Evolutionary conservation across 495 filamentous ascomycete species (phyloP), one percentile per base, ranked within the genome.

Genomic region (Aspergillus homomorphus): DNA sequence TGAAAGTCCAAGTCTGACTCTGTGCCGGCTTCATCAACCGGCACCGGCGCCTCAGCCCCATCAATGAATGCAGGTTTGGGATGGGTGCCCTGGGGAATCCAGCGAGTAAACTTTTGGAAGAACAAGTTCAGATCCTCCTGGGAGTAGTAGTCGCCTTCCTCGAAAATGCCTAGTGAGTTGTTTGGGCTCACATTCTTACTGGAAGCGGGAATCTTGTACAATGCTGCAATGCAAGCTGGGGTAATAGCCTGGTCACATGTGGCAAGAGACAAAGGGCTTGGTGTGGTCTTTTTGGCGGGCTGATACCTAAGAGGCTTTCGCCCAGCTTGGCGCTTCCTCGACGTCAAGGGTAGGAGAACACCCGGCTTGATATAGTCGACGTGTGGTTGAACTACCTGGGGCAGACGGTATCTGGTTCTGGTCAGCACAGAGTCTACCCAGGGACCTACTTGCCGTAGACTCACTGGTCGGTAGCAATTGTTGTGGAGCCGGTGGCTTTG

Each of bases 281-380:
- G 64, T n/a, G 23, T 14, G 14, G 18, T 26, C 19, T 55, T 61
- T 69, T 50, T 61, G 26, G 10, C 16, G 7, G 24, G 26, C 15
- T 22, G 12, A 3, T n/a, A 38, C 41, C 24, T 58, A 26, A 58
- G 51, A 38, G 59, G 26, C 26, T 28, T 54, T 63, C 62, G 63
- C 66, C 69, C 22, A 61, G 65, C 54, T 21, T 41, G 1, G 33
- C 23, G 45, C 5, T 16, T 55, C n/a, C 53, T 73, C 16, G 80
- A 62, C 55, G 77, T 82, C 46, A 43, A 20, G 33, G 14, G 54
- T 24, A 59, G 41, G 15, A 53, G 38, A 58, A 87, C 68, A 3
- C 82, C 82, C 0, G 83, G 82, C 0, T 77, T 85, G 44, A 86
- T 80, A 57, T 82, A 85, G 66, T 87, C 84, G 43, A 87, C 70